Conservation (phyloP, 1,284 basidiomycete genomes). For the Rhodotorula sp. region DNA sequence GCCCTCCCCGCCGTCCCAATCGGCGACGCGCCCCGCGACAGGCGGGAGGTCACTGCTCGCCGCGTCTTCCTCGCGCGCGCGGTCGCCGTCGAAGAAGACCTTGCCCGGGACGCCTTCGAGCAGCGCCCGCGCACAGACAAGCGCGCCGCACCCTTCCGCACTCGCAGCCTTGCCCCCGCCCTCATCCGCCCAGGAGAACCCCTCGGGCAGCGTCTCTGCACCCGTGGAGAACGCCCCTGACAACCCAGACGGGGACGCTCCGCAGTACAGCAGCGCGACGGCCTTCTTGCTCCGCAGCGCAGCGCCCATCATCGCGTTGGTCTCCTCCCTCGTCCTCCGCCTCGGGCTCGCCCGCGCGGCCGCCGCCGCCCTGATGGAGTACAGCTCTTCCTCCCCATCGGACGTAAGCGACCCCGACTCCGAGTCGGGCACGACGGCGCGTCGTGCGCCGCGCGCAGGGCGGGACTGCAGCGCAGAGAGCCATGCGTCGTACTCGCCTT, state of each 20-base stretch:
- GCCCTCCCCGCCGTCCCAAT: neutral
- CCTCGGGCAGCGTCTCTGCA: neutral
- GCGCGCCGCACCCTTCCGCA: conserved; percentile 21
- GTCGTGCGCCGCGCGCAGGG: too few relatives aligned
- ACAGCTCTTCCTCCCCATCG: too few relatives aligned
- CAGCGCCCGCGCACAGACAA: conserved; percentile 28
- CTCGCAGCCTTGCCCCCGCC: neutral
- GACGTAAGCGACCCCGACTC: too few relatives aligned
- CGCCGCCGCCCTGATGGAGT: neutral
- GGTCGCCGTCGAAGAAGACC: conserved; percentile 7
- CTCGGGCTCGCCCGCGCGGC: neutral
- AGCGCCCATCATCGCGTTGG: conserved; percentile 23
- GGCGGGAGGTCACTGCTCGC: conserved; percentile 31
- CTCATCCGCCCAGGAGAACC: neutral
- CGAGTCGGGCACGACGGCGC: too few relatives aligned
- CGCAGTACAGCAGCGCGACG: conserved; percentile 33
- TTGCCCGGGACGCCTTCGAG: conserved; percentile 17
- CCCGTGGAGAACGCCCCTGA: too few relatives aligned
- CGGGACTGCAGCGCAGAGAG: neutral
- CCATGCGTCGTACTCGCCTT: neutral
- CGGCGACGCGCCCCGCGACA: neutral
- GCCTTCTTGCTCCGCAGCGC: conserved; percentile 27
- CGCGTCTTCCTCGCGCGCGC: neutral
- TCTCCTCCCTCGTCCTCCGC: conserved; percentile 16
- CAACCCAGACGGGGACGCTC: neutral